A percentile compares a stretch with the other conserved stretches of the same genome.
These are phyloP conservation scores for Mucor piriformis DNA, from an alignment of 371 early-diverging fungal species.

Conservation along the genomic window DNA sequence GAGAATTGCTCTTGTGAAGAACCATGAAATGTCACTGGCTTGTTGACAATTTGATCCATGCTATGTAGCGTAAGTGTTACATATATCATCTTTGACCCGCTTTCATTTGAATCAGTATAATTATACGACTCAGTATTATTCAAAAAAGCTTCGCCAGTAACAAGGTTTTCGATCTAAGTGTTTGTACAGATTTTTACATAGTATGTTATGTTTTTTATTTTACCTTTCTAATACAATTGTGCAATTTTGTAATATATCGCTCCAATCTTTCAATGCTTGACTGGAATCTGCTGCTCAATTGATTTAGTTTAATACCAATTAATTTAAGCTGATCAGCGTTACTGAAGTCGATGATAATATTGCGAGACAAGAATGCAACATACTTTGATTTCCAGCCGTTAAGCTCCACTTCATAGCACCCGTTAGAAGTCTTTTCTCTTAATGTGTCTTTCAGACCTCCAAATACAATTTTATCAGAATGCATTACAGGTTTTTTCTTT, in stretches of 20 bases:
- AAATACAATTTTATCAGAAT: slow-evolving; percentile 17
- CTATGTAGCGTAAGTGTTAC: too few species aligned
- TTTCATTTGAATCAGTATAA: not conserved
- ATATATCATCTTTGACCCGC: not conserved
- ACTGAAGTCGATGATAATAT: slow-evolving; percentile 12
- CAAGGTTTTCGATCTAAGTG: not conserved
- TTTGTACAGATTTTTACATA: not conserved
- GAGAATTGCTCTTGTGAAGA: too few species aligned
- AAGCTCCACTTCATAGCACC: slow-evolving; percentile 12
- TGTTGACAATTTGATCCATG: too few species aligned
- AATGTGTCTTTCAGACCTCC: slow-evolving; percentile 12
- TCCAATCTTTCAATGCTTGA: slow-evolving; percentile 11
- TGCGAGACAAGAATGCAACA: slow-evolving; percentile 8
- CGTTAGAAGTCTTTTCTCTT: slow-evolving; percentile 7
- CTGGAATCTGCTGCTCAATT: slow-evolving; percentile 11
- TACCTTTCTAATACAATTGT: slow-evolving; percentile 16
- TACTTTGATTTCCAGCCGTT: slow-evolving; percentile 11
- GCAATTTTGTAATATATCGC: slow-evolving; percentile 12
- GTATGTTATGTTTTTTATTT: not conserved
- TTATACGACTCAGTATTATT: not conserved
- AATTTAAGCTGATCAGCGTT: slow-evolving; percentile 5
- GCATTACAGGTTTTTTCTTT: too few species aligned
- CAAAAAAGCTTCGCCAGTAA: not conserved
- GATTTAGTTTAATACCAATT: slow-evolving; percentile 9
- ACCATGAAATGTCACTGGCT: too few species aligned